Evolutionary conservation across 2,329 filamentous ascomycete species (phyloP).

Genomic region (Coleophoma cylindrospora): DNA sequence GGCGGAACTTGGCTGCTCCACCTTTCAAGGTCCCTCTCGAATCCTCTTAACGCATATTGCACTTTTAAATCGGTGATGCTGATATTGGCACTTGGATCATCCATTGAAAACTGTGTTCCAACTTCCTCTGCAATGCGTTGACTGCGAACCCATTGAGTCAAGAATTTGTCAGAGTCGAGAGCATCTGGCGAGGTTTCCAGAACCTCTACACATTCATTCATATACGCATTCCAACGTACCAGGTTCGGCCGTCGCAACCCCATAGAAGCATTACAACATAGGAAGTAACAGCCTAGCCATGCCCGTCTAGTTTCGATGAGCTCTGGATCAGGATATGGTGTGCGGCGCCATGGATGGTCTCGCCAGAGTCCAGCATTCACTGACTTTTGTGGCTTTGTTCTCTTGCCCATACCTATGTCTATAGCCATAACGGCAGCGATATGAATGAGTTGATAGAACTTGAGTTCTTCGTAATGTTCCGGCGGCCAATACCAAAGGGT

Average conservation of each 20-base stretch:
- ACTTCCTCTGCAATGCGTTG: conserved; percentile 50
- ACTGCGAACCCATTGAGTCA: conserved; percentile 36
- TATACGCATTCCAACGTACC: conserved; percentile 36
- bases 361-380: conserved; percentile 35
- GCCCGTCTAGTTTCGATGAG: conserved; percentile 27
- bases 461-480: conserved; percentile 38
- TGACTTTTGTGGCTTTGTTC: conserved; percentile 18
- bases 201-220: conserved; percentile 37
- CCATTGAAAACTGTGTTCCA: conserved; percentile 49
- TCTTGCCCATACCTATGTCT: conserved; percentile 29
- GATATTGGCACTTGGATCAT: conserved; percentile 32
- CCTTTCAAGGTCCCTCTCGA: conserved; percentile 45
- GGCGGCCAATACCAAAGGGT: conserved; percentile 45
- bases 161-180: conserved; percentile 30
- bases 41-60: conserved; percentile 46
- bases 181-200: conserved; percentile 35
- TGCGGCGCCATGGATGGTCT: conserved; percentile 36
- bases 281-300: conserved; percentile 29
- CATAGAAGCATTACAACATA: conserved; percentile 35
- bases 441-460: conserved; percentile 46
- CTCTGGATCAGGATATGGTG: conserved; percentile 26
- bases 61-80: conserved; percentile 49
- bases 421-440: conserved; percentile 45
- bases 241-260: conserved; percentile 38
- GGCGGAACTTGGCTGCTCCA: conserved; percentile 38